Base-by-base conservation (phyloP, 257 asterid species). In the Lycium barbarum region DNA sequence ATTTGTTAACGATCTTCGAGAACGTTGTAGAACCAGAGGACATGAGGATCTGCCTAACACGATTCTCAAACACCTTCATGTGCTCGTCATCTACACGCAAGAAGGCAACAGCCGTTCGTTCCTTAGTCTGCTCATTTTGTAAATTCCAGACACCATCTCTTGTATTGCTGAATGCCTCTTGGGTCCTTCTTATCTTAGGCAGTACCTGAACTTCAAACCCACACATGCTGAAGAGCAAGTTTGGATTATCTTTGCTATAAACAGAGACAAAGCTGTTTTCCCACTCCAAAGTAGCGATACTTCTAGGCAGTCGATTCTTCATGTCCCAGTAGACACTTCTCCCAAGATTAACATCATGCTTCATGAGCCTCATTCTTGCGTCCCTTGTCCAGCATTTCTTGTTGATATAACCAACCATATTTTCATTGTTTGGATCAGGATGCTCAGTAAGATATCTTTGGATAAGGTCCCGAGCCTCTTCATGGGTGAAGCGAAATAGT, bases 381-480 rank as follows among this genome's bases (percentile, higher is more conserved):
- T 97, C 99, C 86, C 99, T 91, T 17, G 99, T 98, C 99, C 99
- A 97, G 92, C 99, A 97, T 84, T 97, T 97, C 91, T 97, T 97
- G 86, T 97, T 95, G 91, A 95, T 97, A 86, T 95, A 97, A 67
- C 99, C 99, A 85, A 97, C 99, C 99, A 97, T 97, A 86, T 97
- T 97, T 89, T 97, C 99, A 90, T 97, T 97, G 90, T 97, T 97
- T 49, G 99, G 99, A 92, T 97, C 99, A 49, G 99, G 99, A 89
- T 95, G 98, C 91, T 97, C 99, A 15, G 99, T 95, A 84, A 97
- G 97, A 88, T 97, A 97, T 58, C 99, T 92, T 91, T 97, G 99
- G 90, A 97, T 97, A 73, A 97, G 98, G 84, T 97, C 99, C 83
- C 98, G 93, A 47, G 99, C 99, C 91, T 95, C 98, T 86, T 97